Base-by-base conservation (phyloP, 768 basidiomycete species). In the Termitomyces sp. region DNA sequence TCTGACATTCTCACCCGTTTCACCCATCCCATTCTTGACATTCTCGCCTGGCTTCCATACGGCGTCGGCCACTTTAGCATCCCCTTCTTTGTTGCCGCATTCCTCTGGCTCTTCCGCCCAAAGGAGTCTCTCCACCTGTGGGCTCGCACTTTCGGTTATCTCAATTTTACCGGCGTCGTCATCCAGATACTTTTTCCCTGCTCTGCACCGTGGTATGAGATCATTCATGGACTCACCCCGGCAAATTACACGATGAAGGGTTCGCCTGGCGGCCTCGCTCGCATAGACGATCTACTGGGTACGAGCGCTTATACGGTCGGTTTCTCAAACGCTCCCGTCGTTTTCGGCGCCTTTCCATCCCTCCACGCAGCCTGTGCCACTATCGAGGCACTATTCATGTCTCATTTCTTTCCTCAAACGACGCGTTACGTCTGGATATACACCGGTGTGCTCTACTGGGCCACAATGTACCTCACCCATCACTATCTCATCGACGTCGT, bases 401-500 rank as follows among this genome's bases (percentile, higher is more conserved):
- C 90, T 20, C 94, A 98, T 73, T 98, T 98, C 75, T 98, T 98
- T 83, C 91, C 92, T 0, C 79, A 80, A 59, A 79, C 78, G 32
- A 77, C 82, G 1, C 76, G 74, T 3, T 86, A 79, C 62, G 84
- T 86, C 24, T 98, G 94, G 92, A 76, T 73, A 1, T 99, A 98
- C 72, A 87, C 86, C 2, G 85, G 83, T 6, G 74, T 92, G 18
- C 82, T 99, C 4, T 98, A 96, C 71, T 99, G 97, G 97, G 87
- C 92, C 10, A 98, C 96, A 24, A 98, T 98, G 96, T 98, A 96
- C 76, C 88, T 96, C 65, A 92, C 92, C 4, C 94, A 97, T 72
- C 96, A 98, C 75, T 98, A 98, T 78, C 88, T 99, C 67, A 94
- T 99, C 74, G 97, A 99, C 68, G 92, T 98, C 68, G 92, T 94